Evolutionary conservation across 352 stramenopile genomes (phyloP).

Genomic region (Peronospora farinosa): DNA sequence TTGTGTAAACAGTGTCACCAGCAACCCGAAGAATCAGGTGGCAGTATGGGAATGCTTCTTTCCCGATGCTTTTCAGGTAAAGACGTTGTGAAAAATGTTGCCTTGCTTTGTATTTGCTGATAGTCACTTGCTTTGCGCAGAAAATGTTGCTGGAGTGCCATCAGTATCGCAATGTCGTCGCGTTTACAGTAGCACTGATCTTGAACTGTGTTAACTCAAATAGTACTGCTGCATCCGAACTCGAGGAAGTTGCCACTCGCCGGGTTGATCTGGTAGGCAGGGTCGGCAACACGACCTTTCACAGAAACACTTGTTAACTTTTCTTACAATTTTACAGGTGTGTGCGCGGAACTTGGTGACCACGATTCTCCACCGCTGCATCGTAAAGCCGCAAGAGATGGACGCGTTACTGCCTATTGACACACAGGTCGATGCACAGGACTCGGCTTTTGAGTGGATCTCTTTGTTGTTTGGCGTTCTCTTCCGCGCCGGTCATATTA

Average conservation of each 20-base stretch:
- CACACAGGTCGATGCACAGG: constrained; percentile 31
- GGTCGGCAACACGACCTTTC: neutral
- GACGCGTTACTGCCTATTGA: constrained; percentile 3
- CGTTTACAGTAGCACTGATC: constrained; percentile 53
- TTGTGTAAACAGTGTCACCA: constrained; percentile 57
- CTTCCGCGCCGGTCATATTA: constrained; percentile 40
- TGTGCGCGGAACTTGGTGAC: constrained; percentile 64
- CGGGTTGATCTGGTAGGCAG: constrained; percentile 46
- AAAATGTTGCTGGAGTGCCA: constrained; percentile 82
- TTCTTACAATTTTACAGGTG: constrained; percentile 27
- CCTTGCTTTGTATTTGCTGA: neutral
- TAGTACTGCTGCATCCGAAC: constrained; percentile 11
- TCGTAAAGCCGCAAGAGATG: constrained; percentile 22
- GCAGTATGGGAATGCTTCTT: constrained; percentile 60
- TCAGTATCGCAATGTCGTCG: constrained; percentile 66
- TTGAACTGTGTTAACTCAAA: constrained; percentile 63
- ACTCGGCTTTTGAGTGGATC: constrained; percentile 79
- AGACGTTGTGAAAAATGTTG: neutral
- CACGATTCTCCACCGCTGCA: constrained; percentile 69
- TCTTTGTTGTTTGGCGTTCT: constrained; percentile 55
- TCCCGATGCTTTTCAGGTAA: constrained; percentile 60
- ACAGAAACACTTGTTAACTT: constrained; percentile 1
- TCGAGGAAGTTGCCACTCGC: constrained; percentile 23
- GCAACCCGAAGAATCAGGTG: constrained; percentile 39
- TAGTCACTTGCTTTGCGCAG: constrained; percentile 24